A percentile compares a stretch with the other conserved stretches of the same genome.
Evolutionary conservation across 2,329 filamentous ascomycete genomes (phyloP).

Genomic region (Onygenales sp.): DNA sequence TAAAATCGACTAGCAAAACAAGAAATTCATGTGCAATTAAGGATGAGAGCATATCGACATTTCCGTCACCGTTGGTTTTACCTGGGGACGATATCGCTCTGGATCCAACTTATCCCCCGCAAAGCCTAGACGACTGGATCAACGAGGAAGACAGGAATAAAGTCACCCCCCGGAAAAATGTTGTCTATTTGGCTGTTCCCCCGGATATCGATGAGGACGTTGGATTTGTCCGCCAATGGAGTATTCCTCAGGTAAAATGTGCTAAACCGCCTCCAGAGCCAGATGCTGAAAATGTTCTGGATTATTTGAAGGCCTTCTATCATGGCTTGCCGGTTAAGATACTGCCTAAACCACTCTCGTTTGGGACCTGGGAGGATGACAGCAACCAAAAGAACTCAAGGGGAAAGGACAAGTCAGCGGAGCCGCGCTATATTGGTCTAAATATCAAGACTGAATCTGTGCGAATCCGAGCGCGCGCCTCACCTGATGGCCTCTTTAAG

Average conservation of each 20-base stretch:
- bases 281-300: constrained; percentile 23
- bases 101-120: constrained; percentile 43
- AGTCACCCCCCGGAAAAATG: constrained; percentile 36
- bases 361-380: constrained; percentile 39
- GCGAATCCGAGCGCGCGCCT: constrained; percentile 43
- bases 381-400: constrained; percentile 1
- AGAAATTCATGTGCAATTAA: not conserved
- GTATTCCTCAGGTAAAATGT: constrained; percentile 15
- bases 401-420: constrained; percentile 2
- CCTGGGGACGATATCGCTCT: constrained; percentile 50
- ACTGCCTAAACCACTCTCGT: constrained; percentile 33
- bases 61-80: constrained; percentile 51
- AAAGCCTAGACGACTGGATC: constrained; percentile 46
- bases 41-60: constrained; percentile 21
- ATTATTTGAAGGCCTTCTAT: constrained; percentile 44
- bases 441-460: constrained; percentile 26
- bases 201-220: constrained; percentile 33
- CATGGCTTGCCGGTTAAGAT: constrained; percentile 43
- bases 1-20: not conserved
- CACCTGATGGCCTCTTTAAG: constrained; percentile 38
- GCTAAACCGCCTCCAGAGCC: constrained; percentile 9
- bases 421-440: constrained; percentile 38
- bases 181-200: constrained; percentile 45
- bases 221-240: constrained; percentile 37
- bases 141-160: constrained; percentile 39